These are phyloP conservation scores for Arabidopsis lyrata DNA, from an alignment of 441 rosid genomes.

Conservation along the genomic window DNA sequence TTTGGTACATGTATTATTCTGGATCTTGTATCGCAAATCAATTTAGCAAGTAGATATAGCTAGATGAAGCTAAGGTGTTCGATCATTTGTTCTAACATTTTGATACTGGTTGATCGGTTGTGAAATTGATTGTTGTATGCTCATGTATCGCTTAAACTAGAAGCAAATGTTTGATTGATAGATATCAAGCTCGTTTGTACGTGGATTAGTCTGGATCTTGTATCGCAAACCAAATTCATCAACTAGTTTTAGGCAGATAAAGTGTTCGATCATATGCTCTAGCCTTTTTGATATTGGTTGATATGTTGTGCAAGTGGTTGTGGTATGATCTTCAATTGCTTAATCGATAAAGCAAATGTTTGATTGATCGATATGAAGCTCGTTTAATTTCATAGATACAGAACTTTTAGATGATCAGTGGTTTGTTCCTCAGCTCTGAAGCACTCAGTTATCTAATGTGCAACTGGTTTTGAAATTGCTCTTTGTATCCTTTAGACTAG, in stretches of 20 bases:
- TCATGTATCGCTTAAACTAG: no score
- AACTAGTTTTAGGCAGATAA: slow-evolving; percentile 27
- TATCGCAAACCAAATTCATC: slow-evolving; percentile 9
- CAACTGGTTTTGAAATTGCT: neutral
- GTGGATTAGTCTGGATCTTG: slow-evolving; percentile 26
- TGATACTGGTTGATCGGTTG: slow-evolving; percentile 1
- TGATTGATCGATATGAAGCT: slow-evolving; percentile 6
- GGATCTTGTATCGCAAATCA: slow-evolving; percentile 15
- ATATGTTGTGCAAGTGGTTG: slow-evolving; percentile 14
- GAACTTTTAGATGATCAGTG: slow-evolving; percentile 1
- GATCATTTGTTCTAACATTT: slow-evolving; percentile 4
- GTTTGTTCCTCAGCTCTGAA: slow-evolving; percentile 9
- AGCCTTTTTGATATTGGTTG: slow-evolving; percentile 14
- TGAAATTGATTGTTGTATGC: neutral
- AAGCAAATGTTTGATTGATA: no score
- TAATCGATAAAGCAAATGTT: neutral
- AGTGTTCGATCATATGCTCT: slow-evolving; percentile 14
- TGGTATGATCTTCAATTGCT: neutral
- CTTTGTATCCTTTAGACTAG: neutral
- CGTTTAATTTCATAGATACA: slow-evolving; percentile 9
- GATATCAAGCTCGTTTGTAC: neutral
- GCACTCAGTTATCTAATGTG: slow-evolving; percentile 9
- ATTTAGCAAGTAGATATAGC: slow-evolving; percentile 8
- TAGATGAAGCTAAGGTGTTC: slow-evolving; percentile 17
- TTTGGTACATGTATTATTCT: slow-evolving; percentile 19